Evolutionary conservation across 73 alveolate species (phyloP).

Genomic region (Diophrys sp.): DNA sequence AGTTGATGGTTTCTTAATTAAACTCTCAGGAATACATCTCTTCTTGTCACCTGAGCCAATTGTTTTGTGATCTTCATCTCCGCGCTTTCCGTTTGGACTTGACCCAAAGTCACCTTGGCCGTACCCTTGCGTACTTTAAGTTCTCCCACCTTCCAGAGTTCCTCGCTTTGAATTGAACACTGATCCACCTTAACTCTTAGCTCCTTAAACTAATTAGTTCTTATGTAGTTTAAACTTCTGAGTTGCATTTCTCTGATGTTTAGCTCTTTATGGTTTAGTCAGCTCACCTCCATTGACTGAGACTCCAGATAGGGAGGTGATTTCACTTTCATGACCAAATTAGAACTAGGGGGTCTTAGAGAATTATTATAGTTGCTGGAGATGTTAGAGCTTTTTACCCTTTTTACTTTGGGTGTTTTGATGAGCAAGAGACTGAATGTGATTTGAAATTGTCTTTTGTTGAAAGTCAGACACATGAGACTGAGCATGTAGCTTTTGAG

Average conservation of each 20-base stretch:
- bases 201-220: neutral
- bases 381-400: neutral
- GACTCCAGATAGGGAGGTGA: neutral
- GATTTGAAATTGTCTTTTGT: too few relatives aligned
- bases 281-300: neutral
- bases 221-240: neutral
- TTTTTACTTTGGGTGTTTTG: neutral
- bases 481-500: too few relatives aligned
- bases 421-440: too few relatives aligned
- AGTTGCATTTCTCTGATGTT: neutral
- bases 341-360: neutral
- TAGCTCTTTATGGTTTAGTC: neutral
- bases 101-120: too few relatives aligned
- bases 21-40: too few relatives aligned
- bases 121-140: too few relatives aligned
- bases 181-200: neutral
- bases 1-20: too few relatives aligned
- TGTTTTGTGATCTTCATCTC: too few relatives aligned
- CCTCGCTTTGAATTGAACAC: neutral
- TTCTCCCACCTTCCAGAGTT: neutral
- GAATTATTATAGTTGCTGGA: too few relatives aligned
- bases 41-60: too few relatives aligned
- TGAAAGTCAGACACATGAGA: too few relatives aligned
- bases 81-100: too few relatives aligned
- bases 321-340: neutral